A percentile compares a stretch with the other conserved stretches of the same genome.
Evolutionary conservation across 202 grass and related monocot genomes (phyloP).

Genomic region (Eragrostis tef): DNA sequence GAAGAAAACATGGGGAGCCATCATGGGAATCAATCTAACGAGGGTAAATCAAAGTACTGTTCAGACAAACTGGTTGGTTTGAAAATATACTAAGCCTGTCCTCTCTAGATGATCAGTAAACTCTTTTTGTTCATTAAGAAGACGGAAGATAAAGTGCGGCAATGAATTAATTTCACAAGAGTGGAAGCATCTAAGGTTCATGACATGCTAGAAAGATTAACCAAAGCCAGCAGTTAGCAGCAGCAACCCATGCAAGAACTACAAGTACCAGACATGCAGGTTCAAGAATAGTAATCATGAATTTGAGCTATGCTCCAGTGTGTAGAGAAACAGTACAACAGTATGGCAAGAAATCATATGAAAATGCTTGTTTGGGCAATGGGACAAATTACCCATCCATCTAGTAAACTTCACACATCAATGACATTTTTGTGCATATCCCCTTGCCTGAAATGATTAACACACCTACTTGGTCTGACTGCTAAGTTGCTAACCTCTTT

Average conservation of each 20-base stretch:
- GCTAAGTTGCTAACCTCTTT: constrained; percentile 1
- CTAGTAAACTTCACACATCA: constrained; percentile 7
- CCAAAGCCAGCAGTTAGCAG: background rate
- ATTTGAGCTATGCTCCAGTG: background rate
- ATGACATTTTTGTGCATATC: background rate
- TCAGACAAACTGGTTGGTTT: background rate
- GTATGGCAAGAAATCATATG: background rate
- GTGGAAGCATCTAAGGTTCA: constrained; percentile 12
- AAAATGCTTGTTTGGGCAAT: background rate
- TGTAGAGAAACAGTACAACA: background rate
- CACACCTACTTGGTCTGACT: constrained; percentile 3
- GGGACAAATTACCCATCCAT: background rate
- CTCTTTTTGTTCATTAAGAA: constrained; percentile 11
- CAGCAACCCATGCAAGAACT: background rate
- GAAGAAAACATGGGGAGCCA: constrained; percentile 24
- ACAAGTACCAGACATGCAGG: background rate
- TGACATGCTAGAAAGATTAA: background rate
- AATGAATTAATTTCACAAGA: background rate
- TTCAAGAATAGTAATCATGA: background rate
- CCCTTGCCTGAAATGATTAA: background rate
- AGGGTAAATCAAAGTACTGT: background rate
- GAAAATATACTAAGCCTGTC: constrained; percentile 3
- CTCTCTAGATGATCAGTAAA: constrained; percentile 5
- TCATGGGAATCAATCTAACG: background rate
- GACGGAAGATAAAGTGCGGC: background rate